Evolutionary conservation across 1,284 basidiomycete species (phyloP), one percentile per base, ranked within the genome.

Genomic region (Puccinia coronata): DNA sequence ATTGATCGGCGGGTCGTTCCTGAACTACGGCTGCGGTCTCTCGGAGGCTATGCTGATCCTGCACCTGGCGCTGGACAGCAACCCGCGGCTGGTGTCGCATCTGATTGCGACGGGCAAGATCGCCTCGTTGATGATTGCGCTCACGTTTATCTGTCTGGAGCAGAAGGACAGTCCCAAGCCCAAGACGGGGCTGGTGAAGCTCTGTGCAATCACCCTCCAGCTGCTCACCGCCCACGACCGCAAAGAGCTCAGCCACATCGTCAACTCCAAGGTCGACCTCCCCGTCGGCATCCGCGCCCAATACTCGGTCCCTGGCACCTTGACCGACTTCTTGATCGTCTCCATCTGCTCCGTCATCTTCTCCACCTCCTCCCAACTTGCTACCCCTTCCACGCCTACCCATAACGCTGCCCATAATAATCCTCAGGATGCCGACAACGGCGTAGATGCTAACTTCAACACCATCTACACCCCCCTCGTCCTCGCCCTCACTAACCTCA

Each of bases 261-360:
- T 80, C 39, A 80, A 80, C 59, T 61, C 57, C 8, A 72, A 72
- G 43, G 59, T 80, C 47, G 78, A 80, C 28, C 55, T 80, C 18
- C 78, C 78, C 28, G 70, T 80, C n/a, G 69, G 31, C 18, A 80
- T 80, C 49, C 69, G 78, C 28, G 78, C 78, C 43, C 78, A 70
- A 36, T 80, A 80, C 43, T 72, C 69, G 14, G 78, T 80, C 11
- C 78, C 78, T 0, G 78, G 78, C 31, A 72, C 69, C 23, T 63
- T 80, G 43, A 59, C 57, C 12, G 78, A 80, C 59, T 80, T 80
- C 61, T 63, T 80, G 31, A 73, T 73, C 34, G 78, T 80, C 51
- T 80, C 78, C n/a, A 80, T 80, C 14, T 80, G 78, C 59, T 80
- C 78, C 2, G 25, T 80, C 59, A 80, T 80, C 57, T 80, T 80